Conservation (phyloP, 2,329 filamentous ascomycete genomes). For the Ceratocystis ficicola region DNA sequence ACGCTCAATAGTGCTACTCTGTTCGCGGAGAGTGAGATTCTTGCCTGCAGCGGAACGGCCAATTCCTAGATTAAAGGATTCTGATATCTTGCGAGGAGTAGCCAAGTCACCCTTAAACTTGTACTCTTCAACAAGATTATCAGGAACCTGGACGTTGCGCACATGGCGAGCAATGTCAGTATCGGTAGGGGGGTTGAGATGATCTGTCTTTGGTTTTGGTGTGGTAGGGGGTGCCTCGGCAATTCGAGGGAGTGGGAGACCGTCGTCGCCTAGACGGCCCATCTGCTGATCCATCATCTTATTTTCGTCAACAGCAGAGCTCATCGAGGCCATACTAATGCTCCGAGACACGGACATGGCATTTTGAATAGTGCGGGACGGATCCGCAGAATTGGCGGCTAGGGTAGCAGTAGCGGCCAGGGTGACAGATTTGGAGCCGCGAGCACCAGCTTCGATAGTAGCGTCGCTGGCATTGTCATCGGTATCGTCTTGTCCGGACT, state of each 20-base stretch:
- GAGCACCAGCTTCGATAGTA: constrained; percentile 46
- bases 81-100: constrained; percentile 44
- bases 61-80: constrained; percentile 37
- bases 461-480: constrained; percentile 60
- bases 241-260: constrained; percentile 26
- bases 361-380: constrained; percentile 36
- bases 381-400: constrained; percentile 73
- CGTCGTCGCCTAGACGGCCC: constrained; percentile 40
- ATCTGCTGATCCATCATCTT: constrained; percentile 33
- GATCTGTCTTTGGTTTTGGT: constrained; percentile 49
- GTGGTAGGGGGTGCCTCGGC: constrained; percentile 48
- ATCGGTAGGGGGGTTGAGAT: constrained; percentile 58
- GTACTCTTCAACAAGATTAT: constrained; percentile 77
- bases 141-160: constrained; percentile 79
- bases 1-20: constrained; percentile 92
- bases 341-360: constrained; percentile 40
- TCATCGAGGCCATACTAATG: constrained; percentile 81
- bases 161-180: constrained; percentile 81
- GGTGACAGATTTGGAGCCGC: constrained; percentile 13
- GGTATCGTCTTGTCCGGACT: constrained; percentile 34
- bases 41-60: constrained; percentile 42
- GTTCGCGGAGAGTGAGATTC: constrained; percentile 84
- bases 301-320: constrained; percentile 54
- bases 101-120: constrained; percentile 57
- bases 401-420: constrained; percentile 28